Base-by-base conservation (phyloP, 345 rosid genomes). In the Punica granatum region DNA sequence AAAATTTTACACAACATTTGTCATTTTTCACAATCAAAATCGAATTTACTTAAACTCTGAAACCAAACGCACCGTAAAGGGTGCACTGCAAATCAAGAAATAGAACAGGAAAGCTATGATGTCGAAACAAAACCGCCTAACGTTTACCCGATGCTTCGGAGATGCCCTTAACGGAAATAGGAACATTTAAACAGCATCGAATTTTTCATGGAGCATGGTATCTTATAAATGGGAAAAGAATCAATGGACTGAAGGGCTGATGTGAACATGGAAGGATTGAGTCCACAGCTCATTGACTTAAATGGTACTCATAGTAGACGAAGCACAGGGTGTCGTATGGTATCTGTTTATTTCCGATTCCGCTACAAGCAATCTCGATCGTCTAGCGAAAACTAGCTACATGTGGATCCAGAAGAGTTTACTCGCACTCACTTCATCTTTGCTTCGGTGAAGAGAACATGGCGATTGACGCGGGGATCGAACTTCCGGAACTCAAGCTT, bases 401-500 rank as follows among this genome's bases (percentile, higher is more conserved):
- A 46, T 63, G 25, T 23, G 43, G 37, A 23, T 31, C 28, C 5
- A 62, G 33, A 31, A 33, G 25, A 46, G 15, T 33, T 13, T 60
- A 37, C 31, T 26, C 21, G 58, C 34, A 25, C 39, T 90, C 83
- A 90, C 76, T 93, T 93, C 99, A 93, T 93, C 68, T 93, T 93
- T 49, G 84, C 86, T 78, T 93, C 97, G 0, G 96, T 90, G 56
- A 93, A 93, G 76, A 89, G 77, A 67, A 93, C 97, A 76, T 89
- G 99, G 35, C 92, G 95, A 70, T 90, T 89, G 21, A 93, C 98
- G 18, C 96, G 81, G 39, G 97, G 97, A 73, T 91, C 99, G 59
- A 85, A 94, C 60, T 94, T 94, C 35, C 97, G 88, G 70, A 91
- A 94, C 82, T 91, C 96, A 15, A 94, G 96, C 77, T 93, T 91